These are phyloP conservation scores for Neurospora sp. DNA, from an alignment of 495 filamentous ascomycete species.

Conservation along the genomic window DNA sequence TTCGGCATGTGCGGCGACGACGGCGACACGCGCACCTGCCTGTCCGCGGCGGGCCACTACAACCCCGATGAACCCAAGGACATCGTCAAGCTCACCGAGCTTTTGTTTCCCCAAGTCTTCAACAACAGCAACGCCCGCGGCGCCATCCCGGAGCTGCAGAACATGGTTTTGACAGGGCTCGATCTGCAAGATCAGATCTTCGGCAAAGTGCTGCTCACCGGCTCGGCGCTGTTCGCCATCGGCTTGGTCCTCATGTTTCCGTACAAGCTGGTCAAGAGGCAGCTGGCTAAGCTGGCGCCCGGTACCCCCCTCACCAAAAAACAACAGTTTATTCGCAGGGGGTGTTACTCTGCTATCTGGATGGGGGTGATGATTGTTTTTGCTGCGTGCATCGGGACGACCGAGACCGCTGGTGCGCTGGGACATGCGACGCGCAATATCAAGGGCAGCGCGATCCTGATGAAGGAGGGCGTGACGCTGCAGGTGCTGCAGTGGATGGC, in stretches of 20 bases:
- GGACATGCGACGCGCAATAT: conserved; percentile 8
- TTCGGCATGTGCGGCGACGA: conserved; percentile 26
- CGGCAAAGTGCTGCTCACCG: conserved; percentile 14
- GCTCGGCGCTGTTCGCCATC: conserved; percentile 18
- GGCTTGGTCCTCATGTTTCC: conserved; percentile 20
- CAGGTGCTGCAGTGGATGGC: conserved; percentile 27
- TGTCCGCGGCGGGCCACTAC: conserved; percentile 6
- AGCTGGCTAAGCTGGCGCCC: conserved; percentile 1
- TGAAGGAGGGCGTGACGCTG: conserved; percentile 15
- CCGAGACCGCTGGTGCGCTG: conserved; percentile 13
- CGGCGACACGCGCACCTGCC: conserved; percentile 12
- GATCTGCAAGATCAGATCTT: conserved; percentile 17
- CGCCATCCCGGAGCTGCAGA: conserved; percentile 2
- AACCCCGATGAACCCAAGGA: conserved; percentile 4
- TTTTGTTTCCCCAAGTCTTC: neutral
- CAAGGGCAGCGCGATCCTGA: conserved; percentile 7
- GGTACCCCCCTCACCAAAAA: conserved; percentile 1
- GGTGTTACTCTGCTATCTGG: neutral
- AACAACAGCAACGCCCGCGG: neutral
- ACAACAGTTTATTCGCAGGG: neutral
- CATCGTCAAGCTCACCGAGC: conserved; percentile 2
- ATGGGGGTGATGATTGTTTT: conserved; percentile 3
- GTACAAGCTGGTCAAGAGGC: conserved; percentile 5
- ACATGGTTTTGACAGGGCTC: conserved; percentile 15
- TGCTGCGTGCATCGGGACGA: conserved; percentile 17